Base-by-base conservation (phyloP, 768 basidiomycete genomes). In the Paxillus involutus region DNA sequence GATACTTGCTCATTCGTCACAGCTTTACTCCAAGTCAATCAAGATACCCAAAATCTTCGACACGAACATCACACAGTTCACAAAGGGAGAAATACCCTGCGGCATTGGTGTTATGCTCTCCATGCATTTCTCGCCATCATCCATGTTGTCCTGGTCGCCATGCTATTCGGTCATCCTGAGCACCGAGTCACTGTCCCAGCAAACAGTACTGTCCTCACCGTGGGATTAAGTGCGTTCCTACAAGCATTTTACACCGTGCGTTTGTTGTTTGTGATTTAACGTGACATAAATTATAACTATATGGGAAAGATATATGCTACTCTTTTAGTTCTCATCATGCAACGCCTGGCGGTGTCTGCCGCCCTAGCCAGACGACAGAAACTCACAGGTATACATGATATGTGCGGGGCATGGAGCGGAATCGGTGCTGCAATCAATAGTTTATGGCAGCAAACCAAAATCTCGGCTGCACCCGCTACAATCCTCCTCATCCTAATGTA, bases 351-450 rank as follows among this genome's bases (percentile, higher is more conserved):
- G 21, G n/a, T 63, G 41, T 51, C 55, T 6, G 33, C 47, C 4
- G 41, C 24, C 21, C 47, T 66, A 37, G 3, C 24, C 1, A 42
- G 33, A 17, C 21, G 30, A 4, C 62, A 58, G 44, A 64, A 44
- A 5, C 57, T 67, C 36, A 62, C 64, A 4, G 56, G 56, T 0
- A 37, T 57, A 1, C 66, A 67, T 13, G 66, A 68, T 19, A 49
- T 54, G 9, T 47, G 29, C 2, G 32, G 49, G 3, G 59, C 66
- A 3, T 68, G 66, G 66, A 49, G 45, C 0, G 66, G 66, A 8
- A 51, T 67, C 32, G 66, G 66, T 3, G 55, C 66, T 1, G 61
- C 66, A 0, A 53, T 60, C 19, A 12, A 16, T 3, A 29, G 11
- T 3, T 12, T 65, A 10, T 67, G 63, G 63, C 47, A 58, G 13